A percentile compares a stretch with the other conserved stretches of the same genome.
phyloP scores from a whole-genome alignment of 306 rosid species.

The Cyamopsis tetragonoloba region DNA sequence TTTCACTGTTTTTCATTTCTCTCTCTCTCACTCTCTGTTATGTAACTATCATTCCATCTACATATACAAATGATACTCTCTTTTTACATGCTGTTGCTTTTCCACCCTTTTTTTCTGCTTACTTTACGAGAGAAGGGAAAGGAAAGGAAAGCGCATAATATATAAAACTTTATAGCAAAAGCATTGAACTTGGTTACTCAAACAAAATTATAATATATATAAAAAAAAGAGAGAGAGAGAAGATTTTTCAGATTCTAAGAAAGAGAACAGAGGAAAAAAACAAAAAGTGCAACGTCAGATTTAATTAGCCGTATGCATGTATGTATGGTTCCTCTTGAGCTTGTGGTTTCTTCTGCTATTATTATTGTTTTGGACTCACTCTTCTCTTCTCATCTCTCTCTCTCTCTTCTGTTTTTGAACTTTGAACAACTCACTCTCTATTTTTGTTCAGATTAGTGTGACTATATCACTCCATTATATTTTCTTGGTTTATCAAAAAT shows the following conservation, averaged over 20 bases:
- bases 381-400: conserved; percentile 31
- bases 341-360: conserved; percentile 46
- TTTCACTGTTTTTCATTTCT: neutral
- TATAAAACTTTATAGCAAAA: conserved; percentile 28
- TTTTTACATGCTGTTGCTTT: conserved; percentile 45
- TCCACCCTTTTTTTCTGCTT: conserved; percentile 27
- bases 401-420: neutral
- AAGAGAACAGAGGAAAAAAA: conserved; percentile 75
- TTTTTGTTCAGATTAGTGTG: conserved; percentile 54
- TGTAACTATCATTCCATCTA: conserved; percentile 15
- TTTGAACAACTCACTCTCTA: conserved; percentile 23
- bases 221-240: neutral
- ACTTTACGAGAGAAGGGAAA: conserved; percentile 53
- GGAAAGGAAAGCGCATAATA: conserved; percentile 19
- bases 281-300: conserved; percentile 92
- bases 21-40: conserved; percentile 16
- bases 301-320: conserved; percentile 79
- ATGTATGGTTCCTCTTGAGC: conserved; percentile 62
- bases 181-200: conserved; percentile 21
- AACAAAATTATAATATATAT: neutral
- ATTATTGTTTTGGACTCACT: conserved; percentile 33
- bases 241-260: conserved; percentile 27
- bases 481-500: conserved; percentile 48
- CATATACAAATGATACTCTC: conserved; percentile 49
- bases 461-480: conserved; percentile 44